Percentiles rank a stretch among this genome's conserved stretches.
Evolutionary conservation across 148 eudicot species (phyloP).

Genomic region (Rhododendron simsii): DNA sequence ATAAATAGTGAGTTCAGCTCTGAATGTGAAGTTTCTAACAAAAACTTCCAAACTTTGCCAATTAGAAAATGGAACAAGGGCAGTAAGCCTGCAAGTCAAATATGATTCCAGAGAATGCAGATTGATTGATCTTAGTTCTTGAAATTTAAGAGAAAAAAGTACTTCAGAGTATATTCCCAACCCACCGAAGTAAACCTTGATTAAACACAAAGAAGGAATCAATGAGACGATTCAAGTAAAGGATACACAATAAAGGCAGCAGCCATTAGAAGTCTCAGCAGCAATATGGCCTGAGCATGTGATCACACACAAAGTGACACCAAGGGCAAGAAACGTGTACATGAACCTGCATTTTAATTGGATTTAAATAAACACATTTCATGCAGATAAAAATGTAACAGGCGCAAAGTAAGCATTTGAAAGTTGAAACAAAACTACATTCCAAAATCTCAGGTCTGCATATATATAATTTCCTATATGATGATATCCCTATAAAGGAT

Average conservation of each 20-base stretch:
- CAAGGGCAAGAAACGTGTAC: conserved; percentile 62
- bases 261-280: conserved; percentile 76
- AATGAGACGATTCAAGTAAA: conserved; percentile 1
- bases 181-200: neutral
- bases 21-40: neutral
- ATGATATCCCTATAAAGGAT: neutral
- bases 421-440: neutral
- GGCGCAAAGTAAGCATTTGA: neutral
- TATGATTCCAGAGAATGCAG: neutral
- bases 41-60: neutral
- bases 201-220: neutral
- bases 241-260: conserved; percentile 82
- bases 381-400: neutral
- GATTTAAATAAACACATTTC: neutral
- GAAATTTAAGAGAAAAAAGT: neutral
- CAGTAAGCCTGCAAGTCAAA: neutral
- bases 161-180: neutral
- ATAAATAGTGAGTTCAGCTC: neutral
- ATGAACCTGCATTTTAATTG: conserved; percentile 55
- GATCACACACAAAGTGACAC: conserved; percentile 49
- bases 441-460: neutral
- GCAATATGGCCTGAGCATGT: conserved; percentile 79
- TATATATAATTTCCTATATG: no score
- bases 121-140: neutral
- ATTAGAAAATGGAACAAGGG: neutral